Evolutionary conservation across 2,329 filamentous ascomycete species (phyloP).

Genomic region (Aureobasidium sp.): DNA sequence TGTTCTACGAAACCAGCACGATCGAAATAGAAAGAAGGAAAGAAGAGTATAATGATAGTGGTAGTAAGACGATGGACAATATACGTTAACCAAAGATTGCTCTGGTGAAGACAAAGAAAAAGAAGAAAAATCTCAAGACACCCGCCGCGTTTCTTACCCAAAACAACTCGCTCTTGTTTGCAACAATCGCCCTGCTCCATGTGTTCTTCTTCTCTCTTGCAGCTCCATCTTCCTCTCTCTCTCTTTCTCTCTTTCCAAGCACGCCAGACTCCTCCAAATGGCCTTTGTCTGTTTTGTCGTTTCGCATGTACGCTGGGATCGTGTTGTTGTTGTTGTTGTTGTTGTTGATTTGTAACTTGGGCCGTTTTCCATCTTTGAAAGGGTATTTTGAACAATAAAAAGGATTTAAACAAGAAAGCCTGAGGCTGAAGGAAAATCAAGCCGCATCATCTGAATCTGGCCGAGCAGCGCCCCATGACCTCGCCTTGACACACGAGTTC

Average conservation of each 20-base stretch:
- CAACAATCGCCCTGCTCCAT: too few relatives aligned
- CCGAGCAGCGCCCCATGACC: constrained; percentile 94
- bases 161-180: not conserved
- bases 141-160: not conserved
- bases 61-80: not conserved
- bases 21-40: not conserved
- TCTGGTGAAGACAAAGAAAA: not conserved
- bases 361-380: not conserved
- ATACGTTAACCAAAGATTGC: not conserved
- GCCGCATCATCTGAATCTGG: constrained; percentile 59
- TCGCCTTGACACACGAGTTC: constrained; percentile 98
- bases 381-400: constrained; percentile 11
- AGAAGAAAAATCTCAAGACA: not conserved
- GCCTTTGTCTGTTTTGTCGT: not conserved
- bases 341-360: not conserved
- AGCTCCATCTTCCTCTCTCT: not conserved
- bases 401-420: not conserved
- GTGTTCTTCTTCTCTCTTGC: not conserved
- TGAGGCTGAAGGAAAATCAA: not conserved
- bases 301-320: not conserved
- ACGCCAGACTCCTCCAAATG: constrained; percentile 1
- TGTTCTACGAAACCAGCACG: not conserved
- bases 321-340: not conserved
- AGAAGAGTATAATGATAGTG: not conserved
- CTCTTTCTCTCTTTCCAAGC: not conserved